Evolutionary conservation across 2,329 filamentous ascomycete species (phyloP), one percentile per base, ranked within the genome.

Genomic region (Atkinsonella texensis): DNA sequence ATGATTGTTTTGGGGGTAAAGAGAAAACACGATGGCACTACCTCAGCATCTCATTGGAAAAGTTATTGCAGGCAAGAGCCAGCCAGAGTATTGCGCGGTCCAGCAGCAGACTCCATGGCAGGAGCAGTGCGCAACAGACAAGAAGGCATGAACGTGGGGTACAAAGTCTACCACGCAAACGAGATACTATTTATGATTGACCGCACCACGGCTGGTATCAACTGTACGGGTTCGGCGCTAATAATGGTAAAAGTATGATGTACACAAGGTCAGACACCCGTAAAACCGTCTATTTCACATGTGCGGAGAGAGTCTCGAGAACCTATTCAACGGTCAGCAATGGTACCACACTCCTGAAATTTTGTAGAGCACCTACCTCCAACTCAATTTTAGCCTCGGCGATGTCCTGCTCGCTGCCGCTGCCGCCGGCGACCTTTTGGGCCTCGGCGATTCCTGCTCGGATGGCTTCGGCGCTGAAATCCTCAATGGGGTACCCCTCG

Each of bases 351-450:
- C n/a, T 32, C 4, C 32, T 35, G 20, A 10, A 20, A 12, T n/a
- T 11, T 20, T 4, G 32, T 6, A 4, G 18, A 43, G 18, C 17
- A 62, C 65, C 23, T 55, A 95, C 91, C 89, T 98, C 93, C 62
- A 98, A 75, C 80, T 97, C 91, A 70, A 98, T 91, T 83, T 96
- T 97, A 61, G 93, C 93, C 83, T 98, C 93, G 59, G 91, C 91
- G 73, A 97, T 87, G 67, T 97, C 93, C 75, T 89, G 85, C 81
- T 96, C 93, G 72, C 89, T 96, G 66, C 91, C 93, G 67, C 77
- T 83, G 66, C 93, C 93, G 70, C 74, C 83, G 63, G 85, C 89
- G 67, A 97, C 84, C 84, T 96, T 97, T 75, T 95, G 88, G 59
- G 90, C 89, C 77, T 98, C 93, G 55, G 87, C 74, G 64, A 97